Conservation (phyloP, 75 land plant species). For the Larix kaempferi region DNA sequence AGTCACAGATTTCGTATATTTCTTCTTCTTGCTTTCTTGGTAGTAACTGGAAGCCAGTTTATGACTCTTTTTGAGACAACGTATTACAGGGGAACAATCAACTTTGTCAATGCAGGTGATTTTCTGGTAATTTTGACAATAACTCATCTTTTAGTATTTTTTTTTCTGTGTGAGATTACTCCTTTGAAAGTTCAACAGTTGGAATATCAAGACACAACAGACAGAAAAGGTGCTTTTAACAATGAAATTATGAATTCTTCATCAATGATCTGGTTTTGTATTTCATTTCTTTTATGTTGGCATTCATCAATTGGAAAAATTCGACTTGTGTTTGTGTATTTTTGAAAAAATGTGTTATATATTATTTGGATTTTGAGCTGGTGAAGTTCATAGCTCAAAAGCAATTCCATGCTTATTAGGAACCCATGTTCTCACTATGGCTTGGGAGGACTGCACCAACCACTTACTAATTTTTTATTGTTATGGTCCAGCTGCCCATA, state of each 20-base stretch:
- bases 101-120: slow-evolving; percentile 74
- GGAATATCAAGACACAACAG: background rate
- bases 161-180: background rate
- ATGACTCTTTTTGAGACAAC: slow-evolving; percentile 62
- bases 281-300: background rate
- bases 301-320: background rate
- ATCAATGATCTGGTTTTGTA: background rate
- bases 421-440: too few species aligned
- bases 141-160: background rate
- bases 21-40: slow-evolving; percentile 52
- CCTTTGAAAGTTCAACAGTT: background rate
- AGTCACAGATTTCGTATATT: slow-evolving; percentile 84
- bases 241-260: background rate
- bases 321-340: background rate
- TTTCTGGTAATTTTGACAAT: slow-evolving; percentile 56
- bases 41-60: slow-evolving; percentile 72
- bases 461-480: too few species aligned
- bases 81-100: slow-evolving; percentile 41
- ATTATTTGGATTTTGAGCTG: too few species aligned
- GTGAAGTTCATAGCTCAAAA: too few species aligned
- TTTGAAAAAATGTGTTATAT: too few species aligned
- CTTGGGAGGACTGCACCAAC: too few species aligned
- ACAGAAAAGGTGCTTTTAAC: background rate
- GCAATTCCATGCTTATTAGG: too few species aligned
- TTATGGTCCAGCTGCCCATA: too few species aligned